Conservation (phyloP, 2,329 filamentous ascomycete genomes). For the Neonectria neomacrospora region DNA sequence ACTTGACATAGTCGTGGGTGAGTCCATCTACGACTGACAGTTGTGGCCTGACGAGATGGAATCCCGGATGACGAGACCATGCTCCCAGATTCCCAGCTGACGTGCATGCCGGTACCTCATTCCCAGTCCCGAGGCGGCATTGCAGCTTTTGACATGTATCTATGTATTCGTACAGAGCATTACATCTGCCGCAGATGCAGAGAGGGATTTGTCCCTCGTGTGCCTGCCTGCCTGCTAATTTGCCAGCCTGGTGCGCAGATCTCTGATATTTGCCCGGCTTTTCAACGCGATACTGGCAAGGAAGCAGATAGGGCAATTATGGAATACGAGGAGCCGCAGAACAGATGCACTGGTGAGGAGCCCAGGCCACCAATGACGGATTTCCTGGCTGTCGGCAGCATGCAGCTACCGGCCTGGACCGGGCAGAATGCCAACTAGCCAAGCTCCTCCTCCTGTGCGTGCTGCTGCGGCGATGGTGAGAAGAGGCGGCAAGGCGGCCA, state of each 20-base stretch:
- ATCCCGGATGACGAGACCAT: background rate
- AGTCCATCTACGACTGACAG: background rate
- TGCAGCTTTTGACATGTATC: background rate
- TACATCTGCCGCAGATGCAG: background rate
- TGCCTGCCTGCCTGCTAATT: background rate
- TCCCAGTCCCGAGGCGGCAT: conserved; percentile 16
- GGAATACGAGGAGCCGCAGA: background rate
- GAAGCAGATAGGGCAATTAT: background rate
- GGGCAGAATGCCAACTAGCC: conserved; percentile 10
- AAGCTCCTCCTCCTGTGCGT: background rate
- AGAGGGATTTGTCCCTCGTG: background rate
- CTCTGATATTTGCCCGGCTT: background rate
- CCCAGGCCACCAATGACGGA: background rate
- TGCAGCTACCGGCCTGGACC: background rate
- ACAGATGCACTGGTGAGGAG: background rate
- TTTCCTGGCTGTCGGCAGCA: background rate
- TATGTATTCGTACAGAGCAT: conserved; percentile 1
- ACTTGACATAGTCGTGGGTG: background rate
- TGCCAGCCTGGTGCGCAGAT: background rate
- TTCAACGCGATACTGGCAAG: background rate
- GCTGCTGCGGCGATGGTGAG: background rate
- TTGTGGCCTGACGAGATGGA: background rate
- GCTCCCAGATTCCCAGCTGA: conserved; percentile 2
- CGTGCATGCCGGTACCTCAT: conserved; percentile 22
- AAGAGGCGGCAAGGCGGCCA: conserved; percentile 2